Base-by-base conservation (phyloP, 148 eudicot genomes). In the Spergularia marina region DNA sequence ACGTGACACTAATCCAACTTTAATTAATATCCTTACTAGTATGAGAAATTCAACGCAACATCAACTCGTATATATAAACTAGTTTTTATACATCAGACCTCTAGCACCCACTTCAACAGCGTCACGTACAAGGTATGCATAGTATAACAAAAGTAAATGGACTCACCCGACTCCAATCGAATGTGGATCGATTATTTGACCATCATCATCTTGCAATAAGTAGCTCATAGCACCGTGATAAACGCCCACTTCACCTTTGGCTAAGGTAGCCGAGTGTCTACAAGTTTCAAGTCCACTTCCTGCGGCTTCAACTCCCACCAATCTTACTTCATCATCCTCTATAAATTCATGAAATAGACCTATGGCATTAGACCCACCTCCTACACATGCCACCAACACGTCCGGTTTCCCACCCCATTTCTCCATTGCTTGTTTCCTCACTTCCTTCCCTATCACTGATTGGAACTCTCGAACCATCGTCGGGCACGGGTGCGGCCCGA, bases 371-470 rank as follows among this genome's bases (percentile, higher is more conserved):
- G 98, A 93, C 7, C 98, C 98, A 20, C 91, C 88, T 71, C 98
- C 98, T 17, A 93, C 91, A 79, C 96, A 89, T 11, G 98, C 98
- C 51, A 93, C 84, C 25, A 89, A 73, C 16, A 86, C 86, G 75
- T 91, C 89, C 13, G 98, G 98, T 74, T 87, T 89, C 36, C 96
- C 91, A 52, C 92, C 92, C 96, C 93, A 93, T 72, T 87, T 88
- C 70, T 88, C 88, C 84, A 82, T 82, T 16, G 92, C 91, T 70
- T 93, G 96, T 70, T 77, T 90, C 77, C 96, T 87, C 21, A 89
- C 89, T 82, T 93, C 98, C 68, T 91, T 90, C 9, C 98, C 98
- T 18, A 93, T 91, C 49, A 91, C 84, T 0, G 93, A 87, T 68
- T 93, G 98, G 76, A 93, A 93, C 41, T 93, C 91, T 12, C 94